Percentiles rank a stretch among this genome's conserved stretches.
Conservation (phyloP, 495 filamentous ascomycete species). For the Diplogelasinospora grovesii region DNA sequence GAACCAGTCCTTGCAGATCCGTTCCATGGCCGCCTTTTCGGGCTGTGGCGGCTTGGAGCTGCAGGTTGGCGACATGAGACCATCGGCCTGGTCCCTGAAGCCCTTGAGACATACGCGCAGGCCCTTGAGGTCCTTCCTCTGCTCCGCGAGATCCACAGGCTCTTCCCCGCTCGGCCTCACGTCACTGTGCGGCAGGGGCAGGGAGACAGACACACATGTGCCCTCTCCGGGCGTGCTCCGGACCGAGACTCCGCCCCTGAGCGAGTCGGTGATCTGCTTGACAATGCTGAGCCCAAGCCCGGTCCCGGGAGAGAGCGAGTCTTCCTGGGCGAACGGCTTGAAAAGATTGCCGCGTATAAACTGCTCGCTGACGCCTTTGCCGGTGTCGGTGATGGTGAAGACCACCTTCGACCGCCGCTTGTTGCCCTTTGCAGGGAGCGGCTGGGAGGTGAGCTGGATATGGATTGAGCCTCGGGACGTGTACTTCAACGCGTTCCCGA, state of each 20-base stretch:
- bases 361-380: constrained; percentile 60
- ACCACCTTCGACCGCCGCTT: constrained; percentile 8
- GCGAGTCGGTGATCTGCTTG: constrained; percentile 53
- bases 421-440: constrained; percentile 4
- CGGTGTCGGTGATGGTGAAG: constrained; percentile 53
- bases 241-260: constrained; percentile 55
- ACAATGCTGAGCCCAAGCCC: constrained; percentile 67
- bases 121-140: not conserved
- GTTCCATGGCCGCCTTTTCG: no score
- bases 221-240: constrained; percentile 18
- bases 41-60: no score
- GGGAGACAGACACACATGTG: constrained; percentile 2
- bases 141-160: not conserved
- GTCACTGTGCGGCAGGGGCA: not conserved
- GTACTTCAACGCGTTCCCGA: constrained; percentile 80
- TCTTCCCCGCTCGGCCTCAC: not conserved
- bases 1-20: no score
- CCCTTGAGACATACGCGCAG: not conserved
- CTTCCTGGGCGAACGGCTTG: constrained; percentile 67
- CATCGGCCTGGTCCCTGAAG: no score
- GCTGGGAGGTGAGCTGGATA: constrained; percentile 44
- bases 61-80: no score
- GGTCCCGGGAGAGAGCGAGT: constrained; percentile 56
- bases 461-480: constrained; percentile 60
- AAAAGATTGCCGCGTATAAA: constrained; percentile 63